Evolutionary conservation across 2,329 filamentous ascomycete species (phyloP), one percentile per base, ranked within the genome.

Genomic region (Colletotrichum sp.): DNA sequence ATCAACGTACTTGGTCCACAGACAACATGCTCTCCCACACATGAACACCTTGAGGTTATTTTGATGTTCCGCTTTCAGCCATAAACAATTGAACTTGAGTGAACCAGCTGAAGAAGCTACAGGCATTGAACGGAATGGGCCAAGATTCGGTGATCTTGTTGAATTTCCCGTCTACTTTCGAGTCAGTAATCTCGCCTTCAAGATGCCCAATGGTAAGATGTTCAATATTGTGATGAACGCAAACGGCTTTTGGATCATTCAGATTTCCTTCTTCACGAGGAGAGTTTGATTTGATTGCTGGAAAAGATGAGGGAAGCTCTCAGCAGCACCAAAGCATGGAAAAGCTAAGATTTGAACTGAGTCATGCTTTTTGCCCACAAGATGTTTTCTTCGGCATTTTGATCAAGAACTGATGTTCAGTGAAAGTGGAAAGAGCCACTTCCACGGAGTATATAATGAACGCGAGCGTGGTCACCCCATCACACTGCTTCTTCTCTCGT

Each of bases 321-420:
- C n/a, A 8, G 10, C 2, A 52, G 43, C n/a, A 52, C 1, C n/a
- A 13, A 52, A 21, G 3, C 2, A 24, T 1, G n/a, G 10, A 13
- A 21, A 52, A 5, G 43, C 0, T 2, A 52, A 21, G 12, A 7
- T 52, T 52, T 13, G n/a, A 52, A 52, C n/a, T 24, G n/a, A 52
- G n/a, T 52, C n/a, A 52, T 7, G 6, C 6, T 52, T 52, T 0
- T 21, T 13, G 43, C 10, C 43, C 1, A 52, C 0, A 21, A 7
- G 6, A 24, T 8, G 10, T 52, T 13, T 12, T 7, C 6, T 48
- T 48, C 38, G 38, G 9, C 9, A n/a, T 24, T 21, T 1, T 0
- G n/a, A 24, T 4, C n/a, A 21, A 52, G 1, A 0, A 52, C 6
- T 52, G 0, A 21, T 2, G 10, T 52, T 13, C 0, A 52, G 1